Evolutionary conservation across 2,329 filamentous ascomycete species (phyloP), one percentile per base, ranked within the genome.

Genomic region (Sphaceloma murrayae): DNA sequence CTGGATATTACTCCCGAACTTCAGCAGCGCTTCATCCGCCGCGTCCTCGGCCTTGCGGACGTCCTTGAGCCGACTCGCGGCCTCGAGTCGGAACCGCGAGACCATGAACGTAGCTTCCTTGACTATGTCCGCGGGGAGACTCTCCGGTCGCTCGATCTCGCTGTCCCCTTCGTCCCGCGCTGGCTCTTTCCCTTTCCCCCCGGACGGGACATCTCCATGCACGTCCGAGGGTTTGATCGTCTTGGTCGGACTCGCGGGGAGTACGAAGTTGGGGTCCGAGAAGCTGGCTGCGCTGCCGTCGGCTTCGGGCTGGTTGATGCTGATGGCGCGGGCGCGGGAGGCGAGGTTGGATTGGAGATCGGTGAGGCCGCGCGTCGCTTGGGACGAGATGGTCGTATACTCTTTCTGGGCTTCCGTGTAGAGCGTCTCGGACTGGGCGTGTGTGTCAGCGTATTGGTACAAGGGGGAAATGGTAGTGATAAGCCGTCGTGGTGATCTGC

Each of bases 21-120:
- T 85, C 53, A 96, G 68, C 7, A 98, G 75, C 0, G 91, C 91
- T 62, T 96, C 91, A 61, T 98, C 91, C 5, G 91, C 91, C 3
- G 89, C 89, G 58, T 96, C 89, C 64, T 98, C 91, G 9, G 89
- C 91, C 54, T 78, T 78, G 58, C 95, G 85, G 14, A 96, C 80
- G 48, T 95, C 86, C 58, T 85, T 91, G 48, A 96, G 68, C 36
- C 86, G 77, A 64, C 86, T 87, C 18, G 84, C 72, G 3, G 87
- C 87, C 65, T 93, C 85, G 14, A 70, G 65, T 46, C 79, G 77
- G 60, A 96, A 77, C 33, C 83, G 77, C 4, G 82, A 77, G 21
- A 96, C 77, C 47, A 94, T 80, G 8, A 78, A 67, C 45, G 76
- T 72, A 5, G 73, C 74, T 53, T 75, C 72, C 46, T 69, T 70